These are phyloP conservation scores for Pestalotiopsis fici DNA, from an alignment of 2,329 filamentous ascomycete genomes.

Conservation along the genomic window DNA sequence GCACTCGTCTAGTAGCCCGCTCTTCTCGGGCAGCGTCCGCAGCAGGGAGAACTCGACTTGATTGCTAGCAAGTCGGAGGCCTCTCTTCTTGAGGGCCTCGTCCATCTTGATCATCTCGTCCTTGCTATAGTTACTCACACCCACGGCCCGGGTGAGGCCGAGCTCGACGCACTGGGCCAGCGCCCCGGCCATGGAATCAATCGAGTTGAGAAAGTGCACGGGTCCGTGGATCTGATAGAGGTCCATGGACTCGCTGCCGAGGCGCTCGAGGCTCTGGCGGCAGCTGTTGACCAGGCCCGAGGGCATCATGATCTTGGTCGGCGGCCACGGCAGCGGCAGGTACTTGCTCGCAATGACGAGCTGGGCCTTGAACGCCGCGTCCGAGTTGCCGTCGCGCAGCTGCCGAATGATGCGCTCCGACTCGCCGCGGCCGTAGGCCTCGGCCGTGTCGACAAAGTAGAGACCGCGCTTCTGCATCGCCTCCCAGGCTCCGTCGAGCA, in stretches of 20 bases:
- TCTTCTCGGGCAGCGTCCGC: conserved; percentile 39
- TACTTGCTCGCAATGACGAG: conserved; percentile 43
- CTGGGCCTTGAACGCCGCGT: conserved; percentile 19
- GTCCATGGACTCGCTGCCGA: conserved; percentile 35
- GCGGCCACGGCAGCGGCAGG: conserved; percentile 32
- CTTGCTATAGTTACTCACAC: conserved; percentile 43
- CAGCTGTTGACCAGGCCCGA: conserved; percentile 35
- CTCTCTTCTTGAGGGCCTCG: conserved; percentile 36
- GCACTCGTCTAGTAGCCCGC: conserved; percentile 39
- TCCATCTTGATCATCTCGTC: conserved; percentile 42
- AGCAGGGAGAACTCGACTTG: conserved; percentile 46
- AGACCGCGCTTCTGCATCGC: conserved; percentile 24
- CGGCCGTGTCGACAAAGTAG: conserved; percentile 44
- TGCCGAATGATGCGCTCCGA: conserved; percentile 41
- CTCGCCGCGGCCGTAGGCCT: conserved; percentile 41
- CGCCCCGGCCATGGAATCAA: conserved; percentile 38
- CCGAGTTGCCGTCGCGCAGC: conserved; percentile 35
- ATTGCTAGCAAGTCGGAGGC: conserved; percentile 40
- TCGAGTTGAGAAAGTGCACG: conserved; percentile 36
- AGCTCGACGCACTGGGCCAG: conserved; percentile 42
- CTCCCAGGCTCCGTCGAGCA: conserved; percentile 28
- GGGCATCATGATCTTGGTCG: conserved; percentile 24
- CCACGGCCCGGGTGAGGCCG: conserved; percentile 40
- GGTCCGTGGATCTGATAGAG: conserved; percentile 41
- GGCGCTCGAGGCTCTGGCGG: conserved; percentile 34